phyloP scores from a whole-genome alignment of 352 stramenopile genomes.

The Pythium scleroteichum region DNA sequence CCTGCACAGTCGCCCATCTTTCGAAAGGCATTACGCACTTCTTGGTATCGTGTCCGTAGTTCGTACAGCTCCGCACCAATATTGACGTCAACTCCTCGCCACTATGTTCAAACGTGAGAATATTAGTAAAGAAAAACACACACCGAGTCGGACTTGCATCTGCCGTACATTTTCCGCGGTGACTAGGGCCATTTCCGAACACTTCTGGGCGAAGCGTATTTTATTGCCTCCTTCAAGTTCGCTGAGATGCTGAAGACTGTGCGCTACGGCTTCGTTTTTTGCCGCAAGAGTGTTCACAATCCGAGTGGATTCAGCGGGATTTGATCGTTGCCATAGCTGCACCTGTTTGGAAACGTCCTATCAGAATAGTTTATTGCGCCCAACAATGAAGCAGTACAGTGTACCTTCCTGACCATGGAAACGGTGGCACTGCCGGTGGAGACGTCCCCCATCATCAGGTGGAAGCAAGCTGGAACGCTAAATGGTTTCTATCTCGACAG shows the following conservation, averaged over 20 bases:
- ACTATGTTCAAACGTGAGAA: constrained; percentile 38
- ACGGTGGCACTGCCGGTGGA: constrained; percentile 91
- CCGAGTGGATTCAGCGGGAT: constrained; percentile 32
- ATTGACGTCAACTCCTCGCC: constrained; percentile 31
- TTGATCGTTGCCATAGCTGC: constrained; percentile 36
- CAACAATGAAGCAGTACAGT: too few species aligned
- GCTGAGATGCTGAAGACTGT: constrained; percentile 19
- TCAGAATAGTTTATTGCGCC: too few species aligned
- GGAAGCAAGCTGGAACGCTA: constrained; percentile 62
- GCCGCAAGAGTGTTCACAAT: constrained; percentile 39
- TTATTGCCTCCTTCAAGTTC: constrained; percentile 2
- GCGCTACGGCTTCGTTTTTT: constrained; percentile 41
- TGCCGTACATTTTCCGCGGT: constrained; percentile 17
- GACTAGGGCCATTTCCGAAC: constrained; percentile 8
- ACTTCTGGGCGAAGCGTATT: background rate
- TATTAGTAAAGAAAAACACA: too few species aligned
- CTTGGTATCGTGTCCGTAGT: constrained; percentile 74
- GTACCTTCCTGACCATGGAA: constrained; percentile 81
- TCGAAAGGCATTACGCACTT: constrained; percentile 81
- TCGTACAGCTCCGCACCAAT: constrained; percentile 48
- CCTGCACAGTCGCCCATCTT: constrained; percentile 88
- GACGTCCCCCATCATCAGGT: constrained; percentile 96
- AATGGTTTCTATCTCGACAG: constrained; percentile 50
- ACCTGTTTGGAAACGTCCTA: constrained; percentile 21
- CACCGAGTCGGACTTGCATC: background rate